Base-by-base conservation (phyloP, 1,139 yeast genomes). In the Saccharomyces hybrid region DNA sequence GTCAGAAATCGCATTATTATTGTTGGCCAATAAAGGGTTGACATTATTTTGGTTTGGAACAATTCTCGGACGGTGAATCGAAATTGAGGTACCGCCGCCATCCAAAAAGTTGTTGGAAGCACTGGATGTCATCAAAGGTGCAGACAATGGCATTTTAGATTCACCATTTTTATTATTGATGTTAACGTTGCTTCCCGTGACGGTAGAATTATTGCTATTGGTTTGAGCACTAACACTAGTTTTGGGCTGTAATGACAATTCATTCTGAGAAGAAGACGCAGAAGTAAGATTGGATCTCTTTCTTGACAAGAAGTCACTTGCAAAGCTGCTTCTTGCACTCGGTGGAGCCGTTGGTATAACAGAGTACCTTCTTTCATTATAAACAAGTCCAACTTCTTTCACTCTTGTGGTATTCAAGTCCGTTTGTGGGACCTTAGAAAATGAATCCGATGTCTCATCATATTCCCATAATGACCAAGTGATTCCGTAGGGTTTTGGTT, bases 401-500 rank as follows among this genome's bases (percentile, higher is more conserved):
- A 77, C 78, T 55, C 73, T 78, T 44, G 69, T 74, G 19, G 75
- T 70, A 55, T 73, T 72, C 61, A 83, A 75, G 57, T 80, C 83
- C 44, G 83, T 84, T 11, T 88, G 84, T 53, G 85, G 82, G 5
- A 88, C 85, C 62, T 86, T 81, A 54, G 76, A 80, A 71, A 91
- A 91, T 86, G 89, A 84, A 70, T 90, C 93, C 32, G 79, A 72
- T 7, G 74, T 74, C 62, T 89, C 97, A 63, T 88, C 86, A 70
- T 86, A 91, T 68, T 89, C 95, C 70, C 85, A 91, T 72, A 90
- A 77, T 19, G 88, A 80, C 86, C 96, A 91, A 58, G 88, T 93
- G 2, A 95, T 95, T 4, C 98, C 99, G 70, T 89, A 91, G 0
- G 98, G 97, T 66, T 88, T 88, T 55, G 93, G 90, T 66, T 91